These are phyloP conservation scores for Lasiodiplodia gonubiensis DNA, from an alignment of 2,329 filamentous ascomycete species.

Conservation along the genomic window DNA sequence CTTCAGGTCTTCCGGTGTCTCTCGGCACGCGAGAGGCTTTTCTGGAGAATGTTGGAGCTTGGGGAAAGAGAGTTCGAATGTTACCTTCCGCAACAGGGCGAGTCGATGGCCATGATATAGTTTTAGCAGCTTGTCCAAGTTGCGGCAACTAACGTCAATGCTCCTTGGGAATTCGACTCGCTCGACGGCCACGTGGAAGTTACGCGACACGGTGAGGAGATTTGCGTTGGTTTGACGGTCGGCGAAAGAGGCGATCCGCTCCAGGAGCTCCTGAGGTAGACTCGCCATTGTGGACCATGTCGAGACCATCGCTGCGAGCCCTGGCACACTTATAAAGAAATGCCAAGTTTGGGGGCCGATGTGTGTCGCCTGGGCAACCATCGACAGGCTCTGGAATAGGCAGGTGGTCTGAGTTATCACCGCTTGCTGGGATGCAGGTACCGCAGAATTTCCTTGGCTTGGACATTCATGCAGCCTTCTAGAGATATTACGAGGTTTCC, in stretches of 20 bases:
- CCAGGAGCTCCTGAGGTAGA: conserved; percentile 5
- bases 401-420: too few species aligned
- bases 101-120: not conserved
- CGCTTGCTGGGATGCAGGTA: too few species aligned
- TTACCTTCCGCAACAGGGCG: not conserved
- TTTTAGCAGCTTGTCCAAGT: not conserved
- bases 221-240: not conserved
- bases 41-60: not conserved
- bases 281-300: not conserved
- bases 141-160: not conserved
- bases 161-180: not conserved
- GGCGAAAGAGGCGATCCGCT: not conserved
- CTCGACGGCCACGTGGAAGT: not conserved
- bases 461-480: too few species aligned
- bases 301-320: too few species aligned
- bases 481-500: too few species aligned
- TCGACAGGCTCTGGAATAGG: too few species aligned
- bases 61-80: not conserved
- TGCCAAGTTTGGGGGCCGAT: not conserved
- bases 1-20: not conserved
- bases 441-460: too few species aligned
- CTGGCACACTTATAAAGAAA: not conserved
- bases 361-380: too few species aligned
- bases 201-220: not conserved
- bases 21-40: not conserved